Percentiles rank a stretch among this genome's conserved stretches.
Evolutionary conservation across 2,329 filamentous ascomycete species (phyloP).

Genomic region (Aspergillus spinulosporus): DNA sequence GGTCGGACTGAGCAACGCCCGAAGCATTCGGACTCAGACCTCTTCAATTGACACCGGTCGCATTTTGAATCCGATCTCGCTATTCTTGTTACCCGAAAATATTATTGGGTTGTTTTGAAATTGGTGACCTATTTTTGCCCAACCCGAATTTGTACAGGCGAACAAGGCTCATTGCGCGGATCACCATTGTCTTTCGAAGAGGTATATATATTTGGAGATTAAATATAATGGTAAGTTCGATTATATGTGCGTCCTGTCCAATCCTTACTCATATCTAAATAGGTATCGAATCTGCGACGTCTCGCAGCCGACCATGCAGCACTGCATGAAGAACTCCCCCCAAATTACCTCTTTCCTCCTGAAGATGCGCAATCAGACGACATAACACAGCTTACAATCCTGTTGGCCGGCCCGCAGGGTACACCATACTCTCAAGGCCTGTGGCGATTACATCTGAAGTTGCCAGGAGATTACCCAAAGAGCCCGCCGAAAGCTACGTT

Average conservation of each 20-base stretch:
- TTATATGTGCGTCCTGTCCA: no score
- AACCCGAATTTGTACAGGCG: not conserved
- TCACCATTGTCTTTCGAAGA: no score
- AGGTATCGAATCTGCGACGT: constrained; percentile 53
- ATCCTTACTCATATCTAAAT: not conserved
- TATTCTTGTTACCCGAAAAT: not conserved
- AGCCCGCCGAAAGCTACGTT: constrained; percentile 58
- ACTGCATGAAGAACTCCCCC: constrained; percentile 59
- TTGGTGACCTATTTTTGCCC: not conserved
- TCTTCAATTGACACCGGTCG: constrained; percentile 5
- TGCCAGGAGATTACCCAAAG: constrained; percentile 57
- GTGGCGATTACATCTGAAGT: constrained; percentile 61
- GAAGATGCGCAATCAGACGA: constrained; percentile 48
- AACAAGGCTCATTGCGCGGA: no score
- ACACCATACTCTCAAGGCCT: constrained; percentile 61
- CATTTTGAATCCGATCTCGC: not conserved
- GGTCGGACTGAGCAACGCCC: constrained; percentile 11
- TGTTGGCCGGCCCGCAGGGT: constrained; percentile 60
- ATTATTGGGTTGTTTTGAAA: constrained; percentile 1
- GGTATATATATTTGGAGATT: not conserved
- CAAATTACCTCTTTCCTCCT: constrained; percentile 61
- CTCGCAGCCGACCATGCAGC: constrained; percentile 61
- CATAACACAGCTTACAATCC: constrained; percentile 57
- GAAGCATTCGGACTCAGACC: not conserved
- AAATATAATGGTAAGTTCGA: not conserved